Conservation (phyloP, 2,329 filamentous ascomycete species). For the Fusarium mangiferae region DNA sequence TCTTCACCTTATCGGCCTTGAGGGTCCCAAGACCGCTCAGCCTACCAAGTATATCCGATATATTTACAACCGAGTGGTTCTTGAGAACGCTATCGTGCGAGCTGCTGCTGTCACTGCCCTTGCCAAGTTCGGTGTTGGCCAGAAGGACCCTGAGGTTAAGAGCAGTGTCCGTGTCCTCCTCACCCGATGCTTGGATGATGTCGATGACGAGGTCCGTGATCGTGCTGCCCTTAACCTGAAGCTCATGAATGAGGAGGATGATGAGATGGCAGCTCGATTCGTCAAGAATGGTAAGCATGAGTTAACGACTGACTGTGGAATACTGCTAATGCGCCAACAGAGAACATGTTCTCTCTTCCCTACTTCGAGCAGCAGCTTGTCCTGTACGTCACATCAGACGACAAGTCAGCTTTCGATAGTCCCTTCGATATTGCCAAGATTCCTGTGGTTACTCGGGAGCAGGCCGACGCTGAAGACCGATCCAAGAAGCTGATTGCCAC, state of each 20-base stretch:
- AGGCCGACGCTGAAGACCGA: slow-evolving; percentile 94
- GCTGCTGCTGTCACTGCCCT: slow-evolving; percentile 95
- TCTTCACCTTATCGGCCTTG: slow-evolving; percentile 89
- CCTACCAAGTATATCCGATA: slow-evolving; percentile 99
- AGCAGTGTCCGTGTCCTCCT: slow-evolving; percentile 92
- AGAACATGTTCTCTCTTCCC: slow-evolving; percentile 93
- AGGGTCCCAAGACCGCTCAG: slow-evolving; percentile 93
- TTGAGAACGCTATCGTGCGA: slow-evolving; percentile 96
- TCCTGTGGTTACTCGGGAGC: slow-evolving; percentile 92
- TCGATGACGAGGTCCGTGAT: slow-evolving; percentile 96
- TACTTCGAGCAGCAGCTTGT: slow-evolving; percentile 97
- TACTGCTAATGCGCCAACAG: slow-evolving; percentile 56
- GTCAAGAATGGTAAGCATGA: slow-evolving; percentile 82
- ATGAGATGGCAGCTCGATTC: slow-evolving; percentile 85
- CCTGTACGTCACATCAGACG: slow-evolving; percentile 94
- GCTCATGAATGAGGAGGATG: slow-evolving; percentile 92
- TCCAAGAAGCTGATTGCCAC: slow-evolving; percentile 97
- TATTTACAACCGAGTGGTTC: slow-evolving; percentile 97
- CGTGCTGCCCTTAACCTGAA: slow-evolving; percentile 92
- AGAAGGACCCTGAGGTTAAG: slow-evolving; percentile 97
- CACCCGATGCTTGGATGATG: slow-evolving; percentile 93
- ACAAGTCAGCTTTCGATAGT: slow-evolving; percentile 82
- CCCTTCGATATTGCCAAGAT: slow-evolving; percentile 93
- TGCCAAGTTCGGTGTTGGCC: slow-evolving; percentile 96
- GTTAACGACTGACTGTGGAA: not conserved